A percentile compares a stretch with the other conserved stretches of the same genome.
phyloP scores from a whole-genome alignment of 129 eudicot genomes.

The Arctium minus region DNA sequence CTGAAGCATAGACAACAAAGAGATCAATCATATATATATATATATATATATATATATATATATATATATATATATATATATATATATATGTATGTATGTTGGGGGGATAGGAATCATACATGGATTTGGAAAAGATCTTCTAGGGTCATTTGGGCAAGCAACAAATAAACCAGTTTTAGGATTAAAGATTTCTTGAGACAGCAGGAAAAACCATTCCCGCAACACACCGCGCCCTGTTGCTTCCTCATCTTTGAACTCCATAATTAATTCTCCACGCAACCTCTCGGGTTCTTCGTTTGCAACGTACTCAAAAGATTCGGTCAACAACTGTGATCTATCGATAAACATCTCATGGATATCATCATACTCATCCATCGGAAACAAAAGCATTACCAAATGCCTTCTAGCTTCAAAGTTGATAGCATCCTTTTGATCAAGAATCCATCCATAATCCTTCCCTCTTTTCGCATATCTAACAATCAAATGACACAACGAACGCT shows the following conservation, averaged over 20 bases:
- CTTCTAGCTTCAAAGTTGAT: constrained; percentile 67
- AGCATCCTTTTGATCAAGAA: constrained; percentile 53
- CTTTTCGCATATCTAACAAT: constrained; percentile 52
- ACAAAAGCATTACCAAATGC: constrained; percentile 68
- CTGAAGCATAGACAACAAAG: no score
- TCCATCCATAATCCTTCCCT: constrained; percentile 61
- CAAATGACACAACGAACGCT: constrained; percentile 47
- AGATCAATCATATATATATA: no score
- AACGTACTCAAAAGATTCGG: constrained; percentile 69
- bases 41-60: no score
- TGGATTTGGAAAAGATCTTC: constrained; percentile 85
- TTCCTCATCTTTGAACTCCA: constrained; percentile 85
- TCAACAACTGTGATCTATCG: constrained; percentile 63
- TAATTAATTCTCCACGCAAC: constrained; percentile 56
- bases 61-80: no score
- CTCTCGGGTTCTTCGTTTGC: constrained; percentile 37
- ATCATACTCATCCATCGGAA: constrained; percentile 66
- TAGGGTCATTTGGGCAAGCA: constrained; percentile 76
- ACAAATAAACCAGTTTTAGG: constrained; percentile 70
- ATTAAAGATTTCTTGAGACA: constrained; percentile 79
- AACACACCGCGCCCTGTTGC: constrained; percentile 94
- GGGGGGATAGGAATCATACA: constrained; percentile 27
- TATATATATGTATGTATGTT: not conserved
- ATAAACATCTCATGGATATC: constrained; percentile 86
- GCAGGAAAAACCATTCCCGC: constrained; percentile 85